These are phyloP conservation scores for Epichloe sibirici DNA, from an alignment of 2,329 filamentous ascomycete genomes.

Conservation along the genomic window DNA sequence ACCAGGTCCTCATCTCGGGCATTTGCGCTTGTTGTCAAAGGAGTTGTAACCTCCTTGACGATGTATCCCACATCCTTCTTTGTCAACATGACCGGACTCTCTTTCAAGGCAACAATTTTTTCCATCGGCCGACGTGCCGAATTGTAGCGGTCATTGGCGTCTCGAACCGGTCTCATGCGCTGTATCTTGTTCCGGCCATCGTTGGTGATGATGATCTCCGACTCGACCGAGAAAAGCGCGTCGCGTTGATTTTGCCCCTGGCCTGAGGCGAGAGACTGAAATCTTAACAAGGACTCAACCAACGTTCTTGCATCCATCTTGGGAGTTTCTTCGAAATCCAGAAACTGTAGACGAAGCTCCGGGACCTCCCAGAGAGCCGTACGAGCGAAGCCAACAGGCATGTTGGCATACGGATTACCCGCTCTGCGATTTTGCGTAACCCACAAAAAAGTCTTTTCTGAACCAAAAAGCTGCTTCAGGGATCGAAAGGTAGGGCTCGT, in stretches of 20 bases:
- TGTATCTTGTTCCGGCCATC: neutral
- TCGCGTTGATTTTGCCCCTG: neutral
- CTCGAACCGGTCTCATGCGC: neutral
- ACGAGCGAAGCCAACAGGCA: neutral
- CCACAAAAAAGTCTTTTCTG: neutral
- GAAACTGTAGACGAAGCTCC: conserved; percentile 3
- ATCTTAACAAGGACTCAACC: neutral
- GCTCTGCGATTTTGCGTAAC: neutral
- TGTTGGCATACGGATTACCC: neutral
- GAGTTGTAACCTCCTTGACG: neutral
- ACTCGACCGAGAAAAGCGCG: neutral
- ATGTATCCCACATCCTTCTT: neutral
- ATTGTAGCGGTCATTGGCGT: conserved; percentile 1
- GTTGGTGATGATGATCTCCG: neutral
- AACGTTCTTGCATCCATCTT: neutral
- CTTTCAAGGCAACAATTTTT: neutral
- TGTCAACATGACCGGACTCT: neutral
- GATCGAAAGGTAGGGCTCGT: neutral
- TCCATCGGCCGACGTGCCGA: neutral
- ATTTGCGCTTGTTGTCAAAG: neutral
- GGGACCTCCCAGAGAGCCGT: neutral
- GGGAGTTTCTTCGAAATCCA: neutral
- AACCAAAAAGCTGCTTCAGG: neutral
- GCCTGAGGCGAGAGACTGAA: neutral
- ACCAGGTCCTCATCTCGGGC: neutral